phyloP scores from a whole-genome alignment of 2,329 filamentous ascomycete species.

The Ceratocystis eucalypticola region DNA sequence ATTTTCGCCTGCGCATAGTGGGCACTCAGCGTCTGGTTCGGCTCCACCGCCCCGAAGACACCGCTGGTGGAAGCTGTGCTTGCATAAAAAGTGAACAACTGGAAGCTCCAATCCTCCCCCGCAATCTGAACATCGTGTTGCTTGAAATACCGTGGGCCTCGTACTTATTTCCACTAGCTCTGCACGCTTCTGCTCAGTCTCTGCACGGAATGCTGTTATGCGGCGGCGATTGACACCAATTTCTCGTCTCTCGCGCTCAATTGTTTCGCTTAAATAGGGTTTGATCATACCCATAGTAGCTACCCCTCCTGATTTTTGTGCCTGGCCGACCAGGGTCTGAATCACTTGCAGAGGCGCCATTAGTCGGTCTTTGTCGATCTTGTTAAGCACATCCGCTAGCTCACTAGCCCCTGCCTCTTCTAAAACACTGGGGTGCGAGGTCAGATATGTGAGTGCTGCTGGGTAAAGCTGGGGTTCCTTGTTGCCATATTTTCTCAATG shows the following conservation, averaged over 20 bases:
- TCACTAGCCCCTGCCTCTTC: slow-evolving; percentile 75
- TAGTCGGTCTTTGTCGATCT: slow-evolving; percentile 78
- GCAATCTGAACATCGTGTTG: slow-evolving; percentile 76
- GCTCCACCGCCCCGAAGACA: slow-evolving; percentile 47
- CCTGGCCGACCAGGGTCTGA: slow-evolving; percentile 63
- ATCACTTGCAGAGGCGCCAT: slow-evolving; percentile 96
- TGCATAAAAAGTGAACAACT: slow-evolving; percentile 90
- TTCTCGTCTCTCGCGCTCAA: slow-evolving; percentile 74
- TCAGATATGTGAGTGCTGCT: slow-evolving; percentile 84
- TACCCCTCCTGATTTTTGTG: slow-evolving; percentile 39
- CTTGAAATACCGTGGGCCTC: slow-evolving; percentile 81
- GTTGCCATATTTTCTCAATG: slow-evolving; percentile 78
- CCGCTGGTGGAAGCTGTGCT: slow-evolving; percentile 89
- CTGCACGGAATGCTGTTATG: slow-evolving; percentile 68
- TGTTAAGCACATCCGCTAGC: slow-evolving; percentile 62
- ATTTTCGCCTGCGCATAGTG: slow-evolving; percentile 71
- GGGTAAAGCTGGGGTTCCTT: slow-evolving; percentile 87
- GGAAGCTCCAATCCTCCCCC: slow-evolving; percentile 68
- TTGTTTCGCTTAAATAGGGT: slow-evolving; percentile 76
- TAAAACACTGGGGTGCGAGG: slow-evolving; percentile 66
- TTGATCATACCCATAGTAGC: slow-evolving; percentile 98
- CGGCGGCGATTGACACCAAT: slow-evolving; percentile 68
- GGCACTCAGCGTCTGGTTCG: slow-evolving; percentile 61
- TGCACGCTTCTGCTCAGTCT: slow-evolving; percentile 64
- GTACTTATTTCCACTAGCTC: slow-evolving; percentile 65